A percentile compares a stretch with the other conserved stretches of the same genome.
These are phyloP conservation scores for Castanea mollissima DNA, from an alignment of 306 rosid genomes.

Conservation along the genomic window DNA sequence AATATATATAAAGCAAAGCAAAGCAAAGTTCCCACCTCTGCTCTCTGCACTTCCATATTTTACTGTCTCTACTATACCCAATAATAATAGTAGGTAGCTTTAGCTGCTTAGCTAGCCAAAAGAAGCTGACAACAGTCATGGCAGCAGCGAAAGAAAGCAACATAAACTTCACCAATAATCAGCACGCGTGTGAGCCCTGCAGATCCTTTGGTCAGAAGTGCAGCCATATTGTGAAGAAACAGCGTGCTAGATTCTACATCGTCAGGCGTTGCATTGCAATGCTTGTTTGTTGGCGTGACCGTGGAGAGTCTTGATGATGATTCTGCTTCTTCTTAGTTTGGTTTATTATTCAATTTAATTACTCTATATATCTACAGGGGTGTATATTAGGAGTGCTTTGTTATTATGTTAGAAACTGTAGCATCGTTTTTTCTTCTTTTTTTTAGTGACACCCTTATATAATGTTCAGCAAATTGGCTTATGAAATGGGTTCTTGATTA, in stretches of 20 bases:
- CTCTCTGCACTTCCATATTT: neutral
- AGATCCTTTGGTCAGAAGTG: conserved; percentile 69
- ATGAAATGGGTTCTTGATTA: neutral
- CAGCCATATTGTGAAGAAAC: conserved; percentile 71
- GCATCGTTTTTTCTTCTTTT: neutral
- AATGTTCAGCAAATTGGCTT: neutral
- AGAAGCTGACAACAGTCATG: conserved; percentile 35
- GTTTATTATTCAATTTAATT: neutral
- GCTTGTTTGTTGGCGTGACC: conserved; percentile 82
- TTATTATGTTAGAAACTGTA: neutral
- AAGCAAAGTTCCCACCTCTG: neutral
- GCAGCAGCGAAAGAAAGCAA: conserved; percentile 41
- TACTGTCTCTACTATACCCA: conserved; percentile 3
- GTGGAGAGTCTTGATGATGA: conserved; percentile 33
- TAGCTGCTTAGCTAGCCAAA: neutral
- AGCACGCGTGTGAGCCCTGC: conserved; percentile 47
- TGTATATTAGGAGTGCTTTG: conserved; percentile 7
- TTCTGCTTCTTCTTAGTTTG: neutral
- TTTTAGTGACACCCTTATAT: neutral
- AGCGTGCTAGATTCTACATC: conserved; percentile 81
- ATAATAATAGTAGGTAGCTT: neutral
- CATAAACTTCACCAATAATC: conserved; percentile 18
- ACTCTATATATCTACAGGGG: neutral
- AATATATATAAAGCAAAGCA: neutral
- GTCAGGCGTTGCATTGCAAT: conserved; percentile 80